Conservation (phyloP, 148 eudicot species). For the Vaccinium vitisidaea region DNA sequence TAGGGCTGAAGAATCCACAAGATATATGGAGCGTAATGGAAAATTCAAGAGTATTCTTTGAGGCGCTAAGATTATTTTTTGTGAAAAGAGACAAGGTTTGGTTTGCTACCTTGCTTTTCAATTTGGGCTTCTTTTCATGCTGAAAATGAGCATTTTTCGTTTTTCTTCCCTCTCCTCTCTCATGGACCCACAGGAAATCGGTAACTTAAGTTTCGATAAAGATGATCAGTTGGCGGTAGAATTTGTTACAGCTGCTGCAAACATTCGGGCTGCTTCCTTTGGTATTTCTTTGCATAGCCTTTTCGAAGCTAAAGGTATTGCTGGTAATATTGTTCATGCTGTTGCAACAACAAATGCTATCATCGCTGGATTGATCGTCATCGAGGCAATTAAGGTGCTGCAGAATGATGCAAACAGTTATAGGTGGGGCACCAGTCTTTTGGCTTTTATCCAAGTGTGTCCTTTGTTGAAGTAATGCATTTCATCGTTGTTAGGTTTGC, state of each 20-base stretch:
- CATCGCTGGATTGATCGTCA: constrained; percentile 90
- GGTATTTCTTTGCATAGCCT: constrained; percentile 92
- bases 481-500: background rate
- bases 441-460: background rate
- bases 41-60: constrained; percentile 72
- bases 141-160: background rate
- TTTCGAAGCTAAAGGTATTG: constrained; percentile 98
- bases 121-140: background rate
- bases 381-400: constrained; percentile 93
- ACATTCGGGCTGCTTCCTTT: constrained; percentile 90
- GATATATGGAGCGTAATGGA: constrained; percentile 86
- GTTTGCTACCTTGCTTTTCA: constrained; percentile 6
- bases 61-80: constrained; percentile 73
- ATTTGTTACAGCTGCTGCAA: constrained; percentile 96
- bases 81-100: constrained; percentile 69
- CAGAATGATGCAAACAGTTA: constrained; percentile 57
- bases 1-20: constrained; percentile 91
- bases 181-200: constrained; percentile 65
- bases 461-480: background rate
- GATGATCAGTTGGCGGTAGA: constrained; percentile 97
- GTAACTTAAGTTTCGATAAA: constrained; percentile 81
- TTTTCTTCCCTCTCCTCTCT: background rate
- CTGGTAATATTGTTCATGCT: constrained; percentile 98
- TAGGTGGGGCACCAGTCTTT: constrained; percentile 44
- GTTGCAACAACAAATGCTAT: constrained; percentile 98